A percentile compares a stretch with the other conserved stretches of the same genome.
phyloP scores from a whole-genome alignment of 306 rosid species.

The Alnus glutinosa region DNA sequence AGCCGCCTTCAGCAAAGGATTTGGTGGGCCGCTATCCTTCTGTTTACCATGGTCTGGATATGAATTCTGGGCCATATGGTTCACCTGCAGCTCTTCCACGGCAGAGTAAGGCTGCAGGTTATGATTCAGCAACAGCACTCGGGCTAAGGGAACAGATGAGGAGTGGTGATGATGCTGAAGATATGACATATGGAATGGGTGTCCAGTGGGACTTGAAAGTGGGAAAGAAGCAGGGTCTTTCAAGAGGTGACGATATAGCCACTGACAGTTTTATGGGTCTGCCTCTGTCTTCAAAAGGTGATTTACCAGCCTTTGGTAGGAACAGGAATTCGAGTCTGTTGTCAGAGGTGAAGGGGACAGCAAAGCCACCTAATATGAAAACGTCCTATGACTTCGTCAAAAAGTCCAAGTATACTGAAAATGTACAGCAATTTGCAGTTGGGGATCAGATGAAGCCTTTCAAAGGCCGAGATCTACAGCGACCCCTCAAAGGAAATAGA shows the following conservation, averaged over 20 bases:
- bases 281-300: constrained; percentile 64
- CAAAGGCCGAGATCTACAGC: constrained; percentile 48
- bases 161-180: constrained; percentile 53
- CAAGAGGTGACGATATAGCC: constrained; percentile 54
- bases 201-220: constrained; percentile 50
- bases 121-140: constrained; percentile 53
- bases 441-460: constrained; percentile 50
- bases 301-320: constrained; percentile 51
- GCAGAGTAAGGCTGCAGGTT: constrained; percentile 43
- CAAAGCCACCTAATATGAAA: constrained; percentile 57
- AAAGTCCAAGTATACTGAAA: constrained; percentile 58
- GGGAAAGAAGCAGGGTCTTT: constrained; percentile 60
- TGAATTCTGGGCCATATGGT: constrained; percentile 59
- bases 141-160: constrained; percentile 60
- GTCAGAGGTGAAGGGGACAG: constrained; percentile 45
- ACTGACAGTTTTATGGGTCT: constrained; percentile 50
- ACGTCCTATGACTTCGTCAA: constrained; percentile 53
- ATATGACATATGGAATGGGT: constrained; percentile 48
- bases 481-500: constrained; percentile 37
- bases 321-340: constrained; percentile 42
- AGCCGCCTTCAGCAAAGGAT: constrained; percentile 52
- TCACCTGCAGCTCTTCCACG: constrained; percentile 53
- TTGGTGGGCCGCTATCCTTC: constrained; percentile 39
- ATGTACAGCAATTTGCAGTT: constrained; percentile 49
- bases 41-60: constrained; percentile 51